A percentile compares a stretch with the other conserved stretches of the same genome.
phyloP scores from a whole-genome alignment of 257 asterid genomes.

The Solanum gracilifrons region DNA sequence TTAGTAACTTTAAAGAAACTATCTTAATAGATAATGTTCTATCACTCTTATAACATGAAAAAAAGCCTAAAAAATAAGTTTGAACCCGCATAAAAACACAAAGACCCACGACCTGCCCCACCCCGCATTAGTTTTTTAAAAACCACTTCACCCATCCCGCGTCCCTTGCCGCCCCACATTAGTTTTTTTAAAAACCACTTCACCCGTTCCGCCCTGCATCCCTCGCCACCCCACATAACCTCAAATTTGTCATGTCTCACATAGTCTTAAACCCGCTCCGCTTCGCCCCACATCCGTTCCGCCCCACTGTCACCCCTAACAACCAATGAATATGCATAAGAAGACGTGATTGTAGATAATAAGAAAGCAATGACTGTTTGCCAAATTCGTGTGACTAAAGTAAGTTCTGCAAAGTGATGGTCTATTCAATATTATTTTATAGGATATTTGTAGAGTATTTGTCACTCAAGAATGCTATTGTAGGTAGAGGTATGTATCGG shows the following conservation, averaged over 20 bases:
- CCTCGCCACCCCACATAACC: no score
- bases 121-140: no score
- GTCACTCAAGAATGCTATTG: neutral
- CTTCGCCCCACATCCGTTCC: neutral
- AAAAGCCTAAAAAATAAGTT: neutral
- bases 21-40: neutral
- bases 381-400: no score
- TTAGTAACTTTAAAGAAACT: neutral
- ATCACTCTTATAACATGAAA: neutral
- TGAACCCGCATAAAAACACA: neutral
- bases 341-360: neutral
- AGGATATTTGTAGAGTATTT: neutral
- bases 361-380: neutral
- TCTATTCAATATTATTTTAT: no score
- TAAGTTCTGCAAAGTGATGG: neutral
- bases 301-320: neutral
- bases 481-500: neutral
- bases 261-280: neutral
- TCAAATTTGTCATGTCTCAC: no score
- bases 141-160: no score
- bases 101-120: neutral
- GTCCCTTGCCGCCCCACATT: neutral
- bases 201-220: no score
- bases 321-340: neutral
- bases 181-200: no score